Conservation (phyloP, 2,329 filamentous ascomycete species). For the Venturia pyrina region DNA sequence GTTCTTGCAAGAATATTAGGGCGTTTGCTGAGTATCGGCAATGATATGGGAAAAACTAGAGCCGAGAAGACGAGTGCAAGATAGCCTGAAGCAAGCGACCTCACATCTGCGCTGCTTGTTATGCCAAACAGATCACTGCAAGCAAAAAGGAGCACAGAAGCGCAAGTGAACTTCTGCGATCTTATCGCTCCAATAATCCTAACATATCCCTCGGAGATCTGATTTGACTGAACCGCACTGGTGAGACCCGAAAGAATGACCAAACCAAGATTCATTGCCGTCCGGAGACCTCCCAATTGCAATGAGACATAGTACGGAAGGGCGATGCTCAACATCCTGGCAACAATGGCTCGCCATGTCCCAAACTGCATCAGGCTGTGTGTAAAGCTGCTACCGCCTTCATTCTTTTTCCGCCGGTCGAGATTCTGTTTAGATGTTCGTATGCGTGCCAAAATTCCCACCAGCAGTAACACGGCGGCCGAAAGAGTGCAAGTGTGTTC, state of each 20-base stretch:
- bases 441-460: conserved; percentile 31
- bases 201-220: neutral
- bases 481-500: conserved; percentile 36
- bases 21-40: neutral
- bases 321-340: conserved; percentile 29
- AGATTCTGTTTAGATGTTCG: conserved; percentile 19
- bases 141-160: neutral
- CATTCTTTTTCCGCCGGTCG: conserved; percentile 9
- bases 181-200: neutral
- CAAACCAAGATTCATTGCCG: conserved; percentile 41
- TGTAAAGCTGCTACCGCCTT: conserved; percentile 13
- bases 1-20: neutral
- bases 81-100: neutral
- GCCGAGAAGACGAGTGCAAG: conserved; percentile 8
- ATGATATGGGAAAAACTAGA: conserved; percentile 5
- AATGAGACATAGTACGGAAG: conserved; percentile 48
- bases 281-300: conserved; percentile 43
- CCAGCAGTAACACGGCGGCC: conserved; percentile 35
- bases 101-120: neutral
- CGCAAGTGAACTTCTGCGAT: neutral
- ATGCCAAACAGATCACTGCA: neutral
- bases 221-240: neutral
- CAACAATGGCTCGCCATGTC: neutral
- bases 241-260: conserved; percentile 35
- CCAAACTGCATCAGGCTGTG: conserved; percentile 13